Evolutionary conservation across 2,329 filamentous ascomycete genomes (phyloP).

Genomic region (Ceratocystis harringtonii): DNA sequence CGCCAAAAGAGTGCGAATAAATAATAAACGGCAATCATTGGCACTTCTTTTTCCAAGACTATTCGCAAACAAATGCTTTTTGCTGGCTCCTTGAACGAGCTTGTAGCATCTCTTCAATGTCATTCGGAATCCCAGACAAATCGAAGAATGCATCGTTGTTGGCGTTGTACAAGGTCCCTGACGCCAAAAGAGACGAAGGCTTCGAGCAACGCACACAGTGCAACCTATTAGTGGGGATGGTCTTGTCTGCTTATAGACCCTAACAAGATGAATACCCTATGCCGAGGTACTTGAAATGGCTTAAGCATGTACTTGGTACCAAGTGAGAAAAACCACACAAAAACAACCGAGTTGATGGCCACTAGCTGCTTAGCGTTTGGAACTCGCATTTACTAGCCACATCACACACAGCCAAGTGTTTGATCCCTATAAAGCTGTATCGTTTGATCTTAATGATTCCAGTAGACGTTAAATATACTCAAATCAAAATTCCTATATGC

Average conservation of each 20-base stretch:
- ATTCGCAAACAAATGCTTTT: not conserved
- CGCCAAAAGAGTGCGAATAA: not conserved
- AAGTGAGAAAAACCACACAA: no score
- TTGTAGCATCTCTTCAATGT: not conserved
- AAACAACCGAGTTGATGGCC: no score
- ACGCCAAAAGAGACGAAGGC: not conserved
- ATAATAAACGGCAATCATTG: no score
- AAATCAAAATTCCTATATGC: no score
- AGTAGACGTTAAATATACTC: no score
- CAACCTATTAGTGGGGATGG: not conserved
- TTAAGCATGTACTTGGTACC: no score
- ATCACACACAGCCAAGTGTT: not conserved
- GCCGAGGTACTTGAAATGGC: not conserved
- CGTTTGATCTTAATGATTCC: no score
- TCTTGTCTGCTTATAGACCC: no score
- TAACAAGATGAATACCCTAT: not conserved
- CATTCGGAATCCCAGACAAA: not conserved
- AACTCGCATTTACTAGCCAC: not conserved
- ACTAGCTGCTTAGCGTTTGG: no score
- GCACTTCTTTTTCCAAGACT: no score
- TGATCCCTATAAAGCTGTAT: not conserved
- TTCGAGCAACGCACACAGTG: not conserved
- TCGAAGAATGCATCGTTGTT: not conserved
- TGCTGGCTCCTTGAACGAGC: not conserved
- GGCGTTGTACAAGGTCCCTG: not conserved